Percentiles rank a stretch among this genome's conserved stretches.
phyloP scores from a whole-genome alignment of 1,284 basidiomycete genomes.

The Apiotrichum veenhuisii region DNA sequence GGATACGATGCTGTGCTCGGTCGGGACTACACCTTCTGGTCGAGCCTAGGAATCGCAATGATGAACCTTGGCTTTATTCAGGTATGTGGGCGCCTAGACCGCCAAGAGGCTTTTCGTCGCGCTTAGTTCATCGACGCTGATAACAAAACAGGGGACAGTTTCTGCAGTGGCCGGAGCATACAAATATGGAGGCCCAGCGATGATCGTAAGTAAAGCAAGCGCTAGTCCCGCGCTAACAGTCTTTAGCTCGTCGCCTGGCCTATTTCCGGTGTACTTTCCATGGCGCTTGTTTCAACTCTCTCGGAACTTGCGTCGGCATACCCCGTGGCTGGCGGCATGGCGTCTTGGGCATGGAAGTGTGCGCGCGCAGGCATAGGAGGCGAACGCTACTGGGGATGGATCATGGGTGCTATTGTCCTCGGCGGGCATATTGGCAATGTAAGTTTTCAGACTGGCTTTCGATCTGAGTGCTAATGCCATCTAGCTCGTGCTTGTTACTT shows the following conservation, averaged over 20 bases:
- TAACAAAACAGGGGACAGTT: conserved; percentile 37
- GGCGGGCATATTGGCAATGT: conserved; percentile 48
- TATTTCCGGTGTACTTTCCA: conserved; percentile 35
- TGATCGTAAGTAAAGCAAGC: conserved; percentile 32
- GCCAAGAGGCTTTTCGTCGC: background rate
- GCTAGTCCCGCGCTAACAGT: conserved; percentile 1
- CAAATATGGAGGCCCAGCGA: conserved; percentile 44
- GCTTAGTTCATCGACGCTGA: background rate
- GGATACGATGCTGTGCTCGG: conserved; percentile 48
- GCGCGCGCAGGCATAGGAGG: conserved; percentile 44
- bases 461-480: background rate
- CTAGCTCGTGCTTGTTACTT: conserved; percentile 41
- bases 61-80: conserved; percentile 44
- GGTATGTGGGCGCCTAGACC: conserved; percentile 20
- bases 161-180: conserved; percentile 45
- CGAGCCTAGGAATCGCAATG: conserved; percentile 42
- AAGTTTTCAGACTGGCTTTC: conserved; percentile 13
- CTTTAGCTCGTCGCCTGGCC: conserved; percentile 47
- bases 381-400: conserved; percentile 48
- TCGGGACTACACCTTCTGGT: conserved; percentile 49
- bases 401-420: conserved; percentile 44
- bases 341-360: conserved; percentile 48
- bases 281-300: conserved; percentile 39
- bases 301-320: conserved; percentile 47
- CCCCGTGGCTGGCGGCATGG: conserved; percentile 49